Conservation (phyloP, 148 eudicot genomes). For the Chenopodium quinoa region DNA sequence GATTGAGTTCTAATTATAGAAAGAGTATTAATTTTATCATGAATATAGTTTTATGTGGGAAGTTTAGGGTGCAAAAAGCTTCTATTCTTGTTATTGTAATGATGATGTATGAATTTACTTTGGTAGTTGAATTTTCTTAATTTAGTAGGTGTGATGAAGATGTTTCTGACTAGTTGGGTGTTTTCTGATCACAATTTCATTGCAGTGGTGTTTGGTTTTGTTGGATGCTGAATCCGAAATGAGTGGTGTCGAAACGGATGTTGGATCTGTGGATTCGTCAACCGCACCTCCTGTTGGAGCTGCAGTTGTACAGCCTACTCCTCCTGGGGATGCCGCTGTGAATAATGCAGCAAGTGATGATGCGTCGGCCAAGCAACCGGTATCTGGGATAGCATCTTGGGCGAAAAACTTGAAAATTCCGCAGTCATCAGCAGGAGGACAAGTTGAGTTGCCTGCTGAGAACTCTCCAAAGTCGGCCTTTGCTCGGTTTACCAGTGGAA, state of each 20-base stretch:
- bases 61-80: background rate
- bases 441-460: conserved; percentile 54
- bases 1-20: background rate
- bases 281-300: conserved; percentile 30
- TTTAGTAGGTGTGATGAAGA: background rate
- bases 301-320: conserved; percentile 36
- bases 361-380: conserved; percentile 50
- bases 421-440: conserved; percentile 47
- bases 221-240: conserved; percentile 10
- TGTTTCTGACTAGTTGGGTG: background rate
- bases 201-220: conserved; percentile 12
- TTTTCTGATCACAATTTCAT: background rate
- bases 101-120: background rate
- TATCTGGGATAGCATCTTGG: conserved; percentile 74
- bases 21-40: background rate
- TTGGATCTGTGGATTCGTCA: conserved; percentile 44
- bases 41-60: background rate
- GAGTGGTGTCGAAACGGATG: conserved; percentile 45
- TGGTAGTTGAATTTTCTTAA: background rate
- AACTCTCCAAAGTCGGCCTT: conserved; percentile 66
- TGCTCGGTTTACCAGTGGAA: conserved; percentile 76
- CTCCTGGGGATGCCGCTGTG: conserved; percentile 33
- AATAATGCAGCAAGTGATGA: conserved; percentile 40
- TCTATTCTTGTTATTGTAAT: background rate
- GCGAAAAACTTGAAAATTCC: conserved; percentile 75